Conservation (phyloP, 495 filamentous ascomycete species). For the Xylaria flabelliformis region DNA sequence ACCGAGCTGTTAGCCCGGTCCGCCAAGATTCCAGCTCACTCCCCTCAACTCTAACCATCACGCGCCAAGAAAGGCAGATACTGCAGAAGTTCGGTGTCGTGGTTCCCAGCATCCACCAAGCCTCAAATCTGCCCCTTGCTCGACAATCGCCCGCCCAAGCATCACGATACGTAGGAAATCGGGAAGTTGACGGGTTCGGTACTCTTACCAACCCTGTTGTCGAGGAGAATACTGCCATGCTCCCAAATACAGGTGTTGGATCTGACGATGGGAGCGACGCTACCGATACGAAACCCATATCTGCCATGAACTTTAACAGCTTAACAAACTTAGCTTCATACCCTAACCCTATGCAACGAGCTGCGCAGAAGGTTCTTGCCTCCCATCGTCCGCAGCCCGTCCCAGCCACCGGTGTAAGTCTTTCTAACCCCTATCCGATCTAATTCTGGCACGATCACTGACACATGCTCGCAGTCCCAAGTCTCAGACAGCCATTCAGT, state of each 20-base stretch:
- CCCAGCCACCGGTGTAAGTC: conserved; percentile 4
- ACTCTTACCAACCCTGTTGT: neutral
- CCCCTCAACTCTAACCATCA: conserved; percentile 3
- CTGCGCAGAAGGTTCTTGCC: conserved; percentile 48
- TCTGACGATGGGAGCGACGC: conserved; percentile 21
- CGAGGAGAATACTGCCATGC: neutral
- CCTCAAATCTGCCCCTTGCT: neutral
- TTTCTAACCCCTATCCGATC: neutral
- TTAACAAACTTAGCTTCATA: conserved; percentile 54
- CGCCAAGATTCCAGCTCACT: neutral
- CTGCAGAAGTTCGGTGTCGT: conserved; percentile 12
- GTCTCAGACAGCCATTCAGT: conserved; percentile 12
- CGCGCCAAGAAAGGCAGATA: conserved; percentile 19
- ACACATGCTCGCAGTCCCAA: conserved; percentile 19
- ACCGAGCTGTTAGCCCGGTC: conserved; percentile 50
- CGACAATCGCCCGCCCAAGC: neutral
- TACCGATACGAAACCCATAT: conserved; percentile 35
- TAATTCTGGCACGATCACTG: conserved; percentile 9
- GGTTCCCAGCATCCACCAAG: neutral
- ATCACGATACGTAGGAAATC: neutral
- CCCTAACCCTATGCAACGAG: conserved; percentile 53
- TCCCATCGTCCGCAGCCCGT: conserved; percentile 36
- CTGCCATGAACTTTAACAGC: conserved; percentile 46
- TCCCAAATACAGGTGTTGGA: neutral
- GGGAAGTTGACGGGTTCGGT: neutral